Base-by-base conservation (phyloP, 2,329 filamentous ascomycete genomes). In the Teratosphaeria epicoccoides region DNA sequence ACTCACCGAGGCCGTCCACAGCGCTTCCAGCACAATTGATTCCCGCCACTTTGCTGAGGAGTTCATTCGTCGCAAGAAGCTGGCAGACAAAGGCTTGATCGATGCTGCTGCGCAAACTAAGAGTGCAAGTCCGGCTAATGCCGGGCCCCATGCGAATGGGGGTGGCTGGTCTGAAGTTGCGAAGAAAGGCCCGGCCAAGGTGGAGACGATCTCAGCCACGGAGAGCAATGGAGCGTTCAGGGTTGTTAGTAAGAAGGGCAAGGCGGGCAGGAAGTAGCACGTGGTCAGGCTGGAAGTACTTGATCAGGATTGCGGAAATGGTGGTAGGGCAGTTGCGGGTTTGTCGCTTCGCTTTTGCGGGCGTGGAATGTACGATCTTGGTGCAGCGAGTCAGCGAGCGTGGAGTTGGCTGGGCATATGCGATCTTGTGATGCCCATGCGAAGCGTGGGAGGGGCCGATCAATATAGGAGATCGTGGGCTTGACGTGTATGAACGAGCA, bases 161-260 rank as follows among this genome's bases (percentile, higher is more conserved):
- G 44, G 87, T 51, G 91, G 91, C 20, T 98, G 93, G 93, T 95
- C 79, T 61, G 93, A 97, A 72, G 93, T 98, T 49, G 93, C 93
- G 1, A 97, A 97, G 83, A 96, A 96, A 77, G 85, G 86, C 23
- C 74, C 72, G 47, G 64, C 62, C 1, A 57, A 55, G 58, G 57
- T 65, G 63, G 52, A 68, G 55, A 70, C 33, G 33, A 17, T 6
- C 7, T 17, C 65, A 47, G 71, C 72, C 63, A 63, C 70, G 47
- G 66, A 68, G 46, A 66, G 70, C 43, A 79, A 76, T 23, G 78
- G 84, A 9, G 81, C 80, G 47, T 97, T 96, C 74, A 93, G 93
- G 76, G 87, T 97, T 49, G 91, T 97, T 10, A 82, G 88, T 12
- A 80, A 84, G 57, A 90, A 93, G 70, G 97, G 96, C 82, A 84